Evolutionary conservation across 352 stramenopile species (phyloP).

Genomic region (Globisporangium carolinianum): DNA sequence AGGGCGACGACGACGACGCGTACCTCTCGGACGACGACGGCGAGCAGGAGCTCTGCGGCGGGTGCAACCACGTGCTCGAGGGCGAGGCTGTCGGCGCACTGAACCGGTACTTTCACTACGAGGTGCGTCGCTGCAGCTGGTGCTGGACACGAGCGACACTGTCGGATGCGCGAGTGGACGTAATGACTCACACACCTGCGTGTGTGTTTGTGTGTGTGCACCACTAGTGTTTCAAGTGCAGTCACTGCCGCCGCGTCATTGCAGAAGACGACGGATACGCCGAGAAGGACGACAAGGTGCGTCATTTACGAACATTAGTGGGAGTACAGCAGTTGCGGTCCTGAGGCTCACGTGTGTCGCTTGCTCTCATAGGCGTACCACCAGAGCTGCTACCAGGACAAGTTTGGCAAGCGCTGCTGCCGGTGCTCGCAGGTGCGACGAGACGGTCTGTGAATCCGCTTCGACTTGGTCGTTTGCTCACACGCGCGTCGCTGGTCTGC

Average conservation of each 20-base stretch:
- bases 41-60: constrained; percentile 68
- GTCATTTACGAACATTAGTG: background rate
- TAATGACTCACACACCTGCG: background rate
- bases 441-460: no score
- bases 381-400: constrained; percentile 68
- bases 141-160: no score
- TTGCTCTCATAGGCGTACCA: constrained; percentile 49
- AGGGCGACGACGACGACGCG: constrained; percentile 31
- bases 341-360: background rate
- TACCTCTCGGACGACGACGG: constrained; percentile 52
- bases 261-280: constrained; percentile 75
- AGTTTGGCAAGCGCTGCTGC: constrained; percentile 77
- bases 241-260: constrained; percentile 61
- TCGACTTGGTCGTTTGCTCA: no score
- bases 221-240: constrained; percentile 74
- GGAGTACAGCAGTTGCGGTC: background rate
- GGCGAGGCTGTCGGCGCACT: constrained; percentile 74
- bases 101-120: constrained; percentile 79
- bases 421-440: constrained; percentile 51
- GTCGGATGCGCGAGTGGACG: no score
- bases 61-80: constrained; percentile 60
- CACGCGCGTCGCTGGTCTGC: no score
- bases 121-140: constrained; percentile 22
- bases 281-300: constrained; percentile 72
- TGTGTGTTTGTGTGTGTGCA: background rate